Conservation (phyloP, 768 basidiomycete species). For the Lyophyllum semitale region DNA sequence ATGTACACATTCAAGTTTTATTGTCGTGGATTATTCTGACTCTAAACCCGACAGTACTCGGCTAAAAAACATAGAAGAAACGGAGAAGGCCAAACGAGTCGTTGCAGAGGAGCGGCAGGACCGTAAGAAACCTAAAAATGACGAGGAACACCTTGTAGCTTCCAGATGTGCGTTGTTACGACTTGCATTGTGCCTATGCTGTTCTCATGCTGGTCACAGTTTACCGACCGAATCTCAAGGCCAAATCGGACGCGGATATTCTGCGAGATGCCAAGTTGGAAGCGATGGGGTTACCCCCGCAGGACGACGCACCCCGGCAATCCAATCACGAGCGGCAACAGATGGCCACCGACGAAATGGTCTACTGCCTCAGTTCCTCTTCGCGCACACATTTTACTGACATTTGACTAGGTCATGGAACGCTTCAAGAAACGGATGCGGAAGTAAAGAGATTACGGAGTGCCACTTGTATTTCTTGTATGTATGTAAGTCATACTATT, state of each 20-base stretch:
- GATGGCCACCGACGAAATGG: conserved; percentile 91
- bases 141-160: conserved; percentile 84
- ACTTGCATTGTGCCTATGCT: background rate
- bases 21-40: background rate
- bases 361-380: conserved; percentile 33
- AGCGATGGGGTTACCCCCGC: conserved; percentile 75
- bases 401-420: conserved; percentile 74
- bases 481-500: no score
- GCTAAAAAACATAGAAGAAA: conserved; percentile 94
- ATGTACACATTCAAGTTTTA: conserved; percentile 33
- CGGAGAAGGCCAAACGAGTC: conserved; percentile 91
- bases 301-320: conserved; percentile 49
- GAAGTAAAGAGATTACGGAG: conserved; percentile 41
- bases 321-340: conserved; percentile 62
- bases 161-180: conserved; percentile 72
- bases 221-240: conserved; percentile 79
- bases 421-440: conserved; percentile 97
- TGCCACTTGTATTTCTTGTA: conserved; percentile 3
- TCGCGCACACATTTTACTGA: background rate
- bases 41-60: conserved; percentile 59
- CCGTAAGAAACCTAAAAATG: conserved; percentile 51
- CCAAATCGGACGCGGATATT: conserved; percentile 87
- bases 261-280: conserved; percentile 85
- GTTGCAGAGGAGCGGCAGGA: conserved; percentile 76
- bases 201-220: conserved; percentile 45